Evolutionary conservation across 495 filamentous ascomycete genomes (phyloP), one percentile per base, ranked within the genome.

Genomic region (Ramalina peruviana): DNA sequence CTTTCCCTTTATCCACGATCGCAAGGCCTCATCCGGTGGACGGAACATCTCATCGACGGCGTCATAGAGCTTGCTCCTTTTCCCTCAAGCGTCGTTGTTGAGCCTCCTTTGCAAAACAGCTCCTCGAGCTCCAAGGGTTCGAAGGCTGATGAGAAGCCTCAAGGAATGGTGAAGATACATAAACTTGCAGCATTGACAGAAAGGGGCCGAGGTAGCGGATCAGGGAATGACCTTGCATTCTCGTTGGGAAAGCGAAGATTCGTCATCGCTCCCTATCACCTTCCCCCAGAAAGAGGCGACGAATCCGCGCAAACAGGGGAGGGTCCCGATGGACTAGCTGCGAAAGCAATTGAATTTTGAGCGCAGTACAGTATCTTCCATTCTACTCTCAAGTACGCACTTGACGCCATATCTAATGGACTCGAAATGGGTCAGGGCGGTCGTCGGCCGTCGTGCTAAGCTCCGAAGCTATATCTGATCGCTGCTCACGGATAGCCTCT

Each of bases 51-150:
- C 13, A 75, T 71, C 58, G 90, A 97, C 57, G 86, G 88, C 13
- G 86, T 95, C 13, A 63, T 97, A 15, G 88, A 95, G 66, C 72
- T 98, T 13, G 79, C 86, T 30, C 88, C 92, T 0, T 85, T 98
- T 53, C 84, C 85, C 41, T 77, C 86, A 52, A 76, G 68, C 13
- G 71, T 78, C 3, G 73, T 78, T 38, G 67, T 79, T 12, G 69
- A 73, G 43, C 71, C 76, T 9, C 69, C 45, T 17, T 36, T 36
- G 16, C 21, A 36, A 36, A 38, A 27, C 6, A 6, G 13, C 3
- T 48, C 45, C 6, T 36, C 71, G 11, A 72, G 67, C 46, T 63
- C 56, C 53, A 78, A 65, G 52, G 78, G 67, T 43, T 70, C 62
- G 6, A 74, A 70, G 33, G 58, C 69, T 7, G 83, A 88, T 44